Evolutionary conservation across 257 asterid species (phyloP).

Genomic region (Scutellaria barbata): DNA sequence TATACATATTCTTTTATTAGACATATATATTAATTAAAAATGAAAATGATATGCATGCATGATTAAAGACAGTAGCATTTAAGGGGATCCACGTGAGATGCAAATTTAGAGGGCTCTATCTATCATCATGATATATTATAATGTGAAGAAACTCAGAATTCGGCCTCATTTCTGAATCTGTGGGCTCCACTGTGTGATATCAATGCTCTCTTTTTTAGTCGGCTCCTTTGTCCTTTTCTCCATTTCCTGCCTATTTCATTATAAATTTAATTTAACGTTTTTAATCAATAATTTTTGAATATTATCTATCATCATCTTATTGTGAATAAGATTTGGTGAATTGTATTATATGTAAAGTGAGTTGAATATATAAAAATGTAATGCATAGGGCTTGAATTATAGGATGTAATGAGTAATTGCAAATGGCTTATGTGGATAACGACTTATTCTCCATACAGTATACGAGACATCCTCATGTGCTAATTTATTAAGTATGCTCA

Average conservation of each 20-base stretch:
- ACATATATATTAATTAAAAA: too few relatives aligned
- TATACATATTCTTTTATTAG: too few relatives aligned
- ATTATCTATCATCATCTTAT: background rate
- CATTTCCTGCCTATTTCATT: background rate
- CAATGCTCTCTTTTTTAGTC: conserved; percentile 22
- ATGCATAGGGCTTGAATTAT: background rate
- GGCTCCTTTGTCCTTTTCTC: conserved; percentile 35
- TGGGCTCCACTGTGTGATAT: conserved; percentile 13
- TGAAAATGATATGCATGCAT: conserved; percentile 27
- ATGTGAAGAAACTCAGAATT: conserved; percentile 33
- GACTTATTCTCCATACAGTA: background rate
- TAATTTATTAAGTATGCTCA: conserved; percentile 34
- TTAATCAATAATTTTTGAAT: too few relatives aligned
- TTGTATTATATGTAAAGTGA: background rate
- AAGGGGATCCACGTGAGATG: conserved; percentile 44
- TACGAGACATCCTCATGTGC: conserved; percentile 37
- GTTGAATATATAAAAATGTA: background rate
- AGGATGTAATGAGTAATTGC: background rate
- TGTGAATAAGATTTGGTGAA: background rate
- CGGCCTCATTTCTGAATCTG: conserved; percentile 5
- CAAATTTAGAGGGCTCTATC: conserved; percentile 10
- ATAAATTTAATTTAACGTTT: too few relatives aligned
- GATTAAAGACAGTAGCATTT: conserved; percentile 36
- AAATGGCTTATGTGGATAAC: background rate
- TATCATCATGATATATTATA: background rate